A percentile compares a stretch with the other conserved stretches of the same genome.
Evolutionary conservation across 1,139 yeast genomes (phyloP).

Genomic region (Taphrina pruni): DNA sequence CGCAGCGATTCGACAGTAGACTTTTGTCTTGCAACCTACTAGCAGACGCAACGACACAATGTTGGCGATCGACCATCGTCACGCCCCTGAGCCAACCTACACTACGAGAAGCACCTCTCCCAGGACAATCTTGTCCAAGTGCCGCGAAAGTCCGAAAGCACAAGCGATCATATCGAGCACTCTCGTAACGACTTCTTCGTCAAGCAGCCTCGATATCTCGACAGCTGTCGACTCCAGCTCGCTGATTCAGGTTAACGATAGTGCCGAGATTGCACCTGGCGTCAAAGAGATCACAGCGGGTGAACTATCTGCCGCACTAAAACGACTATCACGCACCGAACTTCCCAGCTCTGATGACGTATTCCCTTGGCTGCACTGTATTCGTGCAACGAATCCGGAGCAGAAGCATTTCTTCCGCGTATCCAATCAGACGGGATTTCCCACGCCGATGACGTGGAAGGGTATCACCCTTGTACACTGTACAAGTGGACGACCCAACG

Average conservation of each 20-base stretch:
- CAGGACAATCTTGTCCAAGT: not conserved
- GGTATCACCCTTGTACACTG: conserved; percentile 20
- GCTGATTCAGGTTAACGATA: too few relatives aligned
- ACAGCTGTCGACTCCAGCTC: too few relatives aligned
- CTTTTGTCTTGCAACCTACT: too few relatives aligned
- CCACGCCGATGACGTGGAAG: conserved; percentile 23
- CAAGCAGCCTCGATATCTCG: too few relatives aligned
- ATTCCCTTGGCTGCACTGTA: conserved; percentile 93
- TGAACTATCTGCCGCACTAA: conserved; percentile 49
- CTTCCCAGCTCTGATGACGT: conserved; percentile 71
- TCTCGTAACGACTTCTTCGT: not conserved
- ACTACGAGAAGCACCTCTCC: conserved; percentile 29
- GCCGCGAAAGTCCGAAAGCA: conserved; percentile 2
- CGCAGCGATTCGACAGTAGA: too few relatives aligned
- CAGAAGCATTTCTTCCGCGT: conserved; percentile 50
- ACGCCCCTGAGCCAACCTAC: conserved; percentile 27
- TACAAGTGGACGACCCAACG: not conserved
- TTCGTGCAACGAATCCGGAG: conserved; percentile 50
- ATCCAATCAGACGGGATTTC: not conserved
- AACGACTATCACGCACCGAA: conserved; percentile 54
- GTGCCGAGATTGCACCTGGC: conserved; percentile 42
- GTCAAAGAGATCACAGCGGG: conserved; percentile 49
- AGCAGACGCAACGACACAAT: not conserved
- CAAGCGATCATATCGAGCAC: conserved; percentile 3
- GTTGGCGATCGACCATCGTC: conserved; percentile 29